phyloP scores from a whole-genome alignment of 371 early-diverging fungal species.

The Syncephalastrum monosporum region DNA sequence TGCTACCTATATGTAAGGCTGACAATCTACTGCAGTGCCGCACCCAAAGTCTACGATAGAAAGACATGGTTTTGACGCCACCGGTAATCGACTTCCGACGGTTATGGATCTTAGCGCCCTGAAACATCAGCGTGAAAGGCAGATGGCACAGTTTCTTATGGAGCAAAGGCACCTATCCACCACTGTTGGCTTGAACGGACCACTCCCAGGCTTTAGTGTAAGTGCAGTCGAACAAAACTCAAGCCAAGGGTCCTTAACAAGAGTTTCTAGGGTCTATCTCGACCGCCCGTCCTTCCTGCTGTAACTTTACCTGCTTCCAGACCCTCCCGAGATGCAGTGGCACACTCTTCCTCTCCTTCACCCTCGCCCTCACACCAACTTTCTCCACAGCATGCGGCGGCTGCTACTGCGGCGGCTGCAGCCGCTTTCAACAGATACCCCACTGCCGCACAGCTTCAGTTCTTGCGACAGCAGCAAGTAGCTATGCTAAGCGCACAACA shows the following conservation, averaged over 20 bases:
- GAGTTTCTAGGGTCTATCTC: slow-evolving; percentile 6
- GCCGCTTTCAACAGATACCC: slow-evolving; percentile 33
- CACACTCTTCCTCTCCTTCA: background rate
- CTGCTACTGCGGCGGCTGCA: slow-evolving; percentile 12
- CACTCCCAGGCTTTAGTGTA: slow-evolving; percentile 30
- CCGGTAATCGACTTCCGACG: slow-evolving; percentile 56
- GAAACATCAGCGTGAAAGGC: slow-evolving; percentile 74
- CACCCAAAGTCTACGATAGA: slow-evolving; percentile 28
- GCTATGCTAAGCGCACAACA: slow-evolving; percentile 8
- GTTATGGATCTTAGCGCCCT: slow-evolving; percentile 73
- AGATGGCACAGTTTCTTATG: slow-evolving; percentile 58
- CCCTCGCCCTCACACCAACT: background rate
- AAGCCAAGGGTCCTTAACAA: background rate
- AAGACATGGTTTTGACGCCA: slow-evolving; percentile 41
- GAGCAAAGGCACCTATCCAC: slow-evolving; percentile 70
- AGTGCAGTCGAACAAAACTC: slow-evolving; percentile 7
- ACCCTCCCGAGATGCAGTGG: slow-evolving; percentile 11
- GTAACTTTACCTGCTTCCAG: background rate
- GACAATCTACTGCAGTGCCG: too few relatives aligned
- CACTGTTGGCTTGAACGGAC: slow-evolving; percentile 46
- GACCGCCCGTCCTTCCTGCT: slow-evolving; percentile 1
- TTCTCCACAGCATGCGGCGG: background rate
- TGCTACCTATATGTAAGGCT: too few relatives aligned
- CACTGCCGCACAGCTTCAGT: slow-evolving; percentile 41
- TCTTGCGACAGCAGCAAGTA: slow-evolving; percentile 41